phyloP scores from a whole-genome alignment of 768 basidiomycete species.

The Russula sp. region DNA sequence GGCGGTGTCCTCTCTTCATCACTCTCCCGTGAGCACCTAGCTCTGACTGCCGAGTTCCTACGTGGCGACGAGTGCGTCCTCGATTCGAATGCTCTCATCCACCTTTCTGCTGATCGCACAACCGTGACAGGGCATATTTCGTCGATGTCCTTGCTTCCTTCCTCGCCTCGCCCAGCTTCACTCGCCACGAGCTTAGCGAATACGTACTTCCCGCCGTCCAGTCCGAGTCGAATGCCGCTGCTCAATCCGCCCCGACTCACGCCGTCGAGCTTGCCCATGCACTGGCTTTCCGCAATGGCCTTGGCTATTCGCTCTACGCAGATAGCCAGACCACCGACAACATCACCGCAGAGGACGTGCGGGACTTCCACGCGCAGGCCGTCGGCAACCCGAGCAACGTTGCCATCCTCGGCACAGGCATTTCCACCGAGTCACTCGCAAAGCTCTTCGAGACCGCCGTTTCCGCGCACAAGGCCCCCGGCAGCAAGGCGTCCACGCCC shows the following conservation, averaged over 20 bases:
- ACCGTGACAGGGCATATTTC: constrained; percentile 64
- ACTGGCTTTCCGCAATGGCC: constrained; percentile 89
- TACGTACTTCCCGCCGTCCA: constrained; percentile 64
- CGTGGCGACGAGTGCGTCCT: constrained; percentile 88
- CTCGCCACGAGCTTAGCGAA: constrained; percentile 70
- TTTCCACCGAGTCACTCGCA: constrained; percentile 60
- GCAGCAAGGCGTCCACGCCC: constrained; percentile 31
- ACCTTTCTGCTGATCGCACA: neutral
- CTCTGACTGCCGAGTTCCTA: constrained; percentile 91
- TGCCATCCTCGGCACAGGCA: constrained; percentile 78
- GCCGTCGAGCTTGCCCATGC: constrained; percentile 85
- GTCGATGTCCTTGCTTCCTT: constrained; percentile 82
- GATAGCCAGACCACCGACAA: constrained; percentile 45
- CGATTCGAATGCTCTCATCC: neutral
- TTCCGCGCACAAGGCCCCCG: constrained; percentile 38
- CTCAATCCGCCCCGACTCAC: constrained; percentile 50
- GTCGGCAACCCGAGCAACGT: constrained; percentile 74
- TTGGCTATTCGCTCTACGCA: constrained; percentile 86
- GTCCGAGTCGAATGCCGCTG: constrained; percentile 58
- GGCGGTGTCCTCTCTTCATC: constrained; percentile 85
- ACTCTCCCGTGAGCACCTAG: constrained; percentile 83
- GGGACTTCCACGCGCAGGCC: constrained; percentile 60
- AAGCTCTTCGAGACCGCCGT: constrained; percentile 60
- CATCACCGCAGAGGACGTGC: constrained; percentile 61
- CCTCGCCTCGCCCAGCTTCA: constrained; percentile 75